Evolutionary conservation across 345 rosid genomes (phyloP).

Genomic region (Aurinia saxatilis): DNA sequence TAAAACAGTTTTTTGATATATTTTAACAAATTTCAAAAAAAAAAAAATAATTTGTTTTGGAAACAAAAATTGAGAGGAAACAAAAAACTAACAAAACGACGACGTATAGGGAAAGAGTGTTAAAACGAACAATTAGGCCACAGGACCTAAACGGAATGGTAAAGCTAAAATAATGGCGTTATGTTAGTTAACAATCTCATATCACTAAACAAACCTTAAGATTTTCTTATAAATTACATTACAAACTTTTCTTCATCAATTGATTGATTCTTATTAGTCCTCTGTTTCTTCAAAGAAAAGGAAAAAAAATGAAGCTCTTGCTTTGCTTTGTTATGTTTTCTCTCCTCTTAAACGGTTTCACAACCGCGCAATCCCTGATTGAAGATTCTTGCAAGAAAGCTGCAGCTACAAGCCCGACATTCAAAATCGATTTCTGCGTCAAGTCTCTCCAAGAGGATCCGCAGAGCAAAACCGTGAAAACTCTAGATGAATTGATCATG

Average conservation of each 20-base stretch:
- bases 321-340: background rate
- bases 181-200: constrained; percentile 1
- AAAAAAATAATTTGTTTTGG: no score
- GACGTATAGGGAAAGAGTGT: background rate
- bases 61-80: no score
- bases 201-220: background rate
- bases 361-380: constrained; percentile 15
- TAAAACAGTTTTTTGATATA: no score
- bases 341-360: background rate
- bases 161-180: background rate
- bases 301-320: background rate
- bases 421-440: constrained; percentile 30
- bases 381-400: constrained; percentile 32
- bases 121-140: constrained; percentile 13
- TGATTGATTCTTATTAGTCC: background rate
- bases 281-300: background rate
- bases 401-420: constrained; percentile 17
- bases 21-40: no score
- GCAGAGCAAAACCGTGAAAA: constrained; percentile 20
- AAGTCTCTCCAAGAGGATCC: constrained; percentile 26
- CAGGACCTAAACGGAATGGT: constrained; percentile 4
- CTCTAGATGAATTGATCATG: constrained; percentile 10
- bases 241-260: background rate
- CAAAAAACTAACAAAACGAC: no score
- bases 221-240: background rate